Conservation (phyloP, 2,329 filamentous ascomycete genomes). For the Cladosporium sp. region DNA sequence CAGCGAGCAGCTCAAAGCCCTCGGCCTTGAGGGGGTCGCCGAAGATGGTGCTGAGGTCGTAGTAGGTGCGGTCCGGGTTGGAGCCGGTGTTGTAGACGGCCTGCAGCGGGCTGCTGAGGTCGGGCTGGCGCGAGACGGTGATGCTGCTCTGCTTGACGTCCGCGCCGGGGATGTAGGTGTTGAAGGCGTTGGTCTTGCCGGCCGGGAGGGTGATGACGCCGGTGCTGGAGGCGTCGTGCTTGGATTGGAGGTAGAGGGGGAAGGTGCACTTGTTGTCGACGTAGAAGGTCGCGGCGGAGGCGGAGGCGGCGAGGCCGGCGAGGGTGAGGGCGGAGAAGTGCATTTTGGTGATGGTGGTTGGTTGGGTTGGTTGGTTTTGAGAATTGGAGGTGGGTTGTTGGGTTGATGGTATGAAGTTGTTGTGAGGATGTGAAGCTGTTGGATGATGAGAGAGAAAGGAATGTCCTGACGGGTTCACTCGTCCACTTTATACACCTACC, state of each 20-base stretch:
- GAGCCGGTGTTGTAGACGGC: constrained; percentile 10
- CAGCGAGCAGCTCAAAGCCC: constrained; percentile 8
- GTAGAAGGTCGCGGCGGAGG: constrained; percentile 4
- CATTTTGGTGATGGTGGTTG: neutral
- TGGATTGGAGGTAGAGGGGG: constrained; percentile 10
- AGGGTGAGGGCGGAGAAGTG: constrained; percentile 6
- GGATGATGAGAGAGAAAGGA: constrained; percentile 1
- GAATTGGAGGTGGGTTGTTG: neutral
- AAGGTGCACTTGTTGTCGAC: constrained; percentile 12
- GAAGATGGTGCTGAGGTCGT: constrained; percentile 10
- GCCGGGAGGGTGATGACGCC: constrained; percentile 4
- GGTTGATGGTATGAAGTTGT: constrained; percentile 1
- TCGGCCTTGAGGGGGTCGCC: constrained; percentile 8
- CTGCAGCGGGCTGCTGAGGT: constrained; percentile 9
- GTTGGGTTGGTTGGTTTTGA: neutral
- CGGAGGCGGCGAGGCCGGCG: constrained; percentile 9
- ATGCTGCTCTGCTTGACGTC: constrained; percentile 6
- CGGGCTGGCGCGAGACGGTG: constrained; percentile 8
- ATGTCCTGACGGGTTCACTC: neutral
- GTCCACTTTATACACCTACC: constrained; percentile 3
- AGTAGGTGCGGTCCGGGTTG: constrained; percentile 12
- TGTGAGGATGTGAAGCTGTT: constrained; percentile 1
- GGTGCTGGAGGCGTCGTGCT: constrained; percentile 1
- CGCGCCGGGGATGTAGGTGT: constrained; percentile 5
- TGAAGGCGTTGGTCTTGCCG: constrained; percentile 10